phyloP scores from a whole-genome alignment of 345 rosid species.

The Aquilaria malaccensis region DNA sequence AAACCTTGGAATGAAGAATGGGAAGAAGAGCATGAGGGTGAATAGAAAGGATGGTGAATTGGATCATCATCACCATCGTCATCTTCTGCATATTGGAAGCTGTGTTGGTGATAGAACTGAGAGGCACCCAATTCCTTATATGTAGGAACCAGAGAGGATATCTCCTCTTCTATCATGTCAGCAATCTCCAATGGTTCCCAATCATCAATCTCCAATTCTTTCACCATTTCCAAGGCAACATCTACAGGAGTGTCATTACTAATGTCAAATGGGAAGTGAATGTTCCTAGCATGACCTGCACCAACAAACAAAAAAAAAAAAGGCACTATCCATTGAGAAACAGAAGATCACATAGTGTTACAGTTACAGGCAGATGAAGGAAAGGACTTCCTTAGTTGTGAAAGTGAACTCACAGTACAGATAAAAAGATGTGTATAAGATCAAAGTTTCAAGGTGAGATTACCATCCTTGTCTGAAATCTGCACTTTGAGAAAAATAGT shows the following conservation, averaged over 20 bases:
- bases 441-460: neutral
- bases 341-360: neutral
- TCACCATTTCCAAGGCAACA: constrained; percentile 92
- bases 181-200: constrained; percentile 76
- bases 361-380: neutral
- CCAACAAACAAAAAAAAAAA: neutral
- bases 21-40: constrained; percentile 52
- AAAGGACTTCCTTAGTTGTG: neutral
- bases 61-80: constrained; percentile 24
- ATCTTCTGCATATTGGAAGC: constrained; percentile 39
- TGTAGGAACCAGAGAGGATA: constrained; percentile 56
- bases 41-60: constrained; percentile 31
- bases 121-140: constrained; percentile 39
- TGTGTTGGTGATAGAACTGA: constrained; percentile 25
- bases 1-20: constrained; percentile 35
- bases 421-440: neutral
- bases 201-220: constrained; percentile 65
- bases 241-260: constrained; percentile 63
- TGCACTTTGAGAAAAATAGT: constrained; percentile 83
- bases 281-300: constrained; percentile 72
- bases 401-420: neutral
- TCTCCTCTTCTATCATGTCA: constrained; percentile 72
- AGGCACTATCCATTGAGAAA: neutral
- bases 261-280: constrained; percentile 74
- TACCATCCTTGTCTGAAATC: constrained; percentile 70